These are phyloP conservation scores for Gastrodia elata DNA, from an alignment of 106 monocot genomes.

Conservation along the genomic window DNA sequence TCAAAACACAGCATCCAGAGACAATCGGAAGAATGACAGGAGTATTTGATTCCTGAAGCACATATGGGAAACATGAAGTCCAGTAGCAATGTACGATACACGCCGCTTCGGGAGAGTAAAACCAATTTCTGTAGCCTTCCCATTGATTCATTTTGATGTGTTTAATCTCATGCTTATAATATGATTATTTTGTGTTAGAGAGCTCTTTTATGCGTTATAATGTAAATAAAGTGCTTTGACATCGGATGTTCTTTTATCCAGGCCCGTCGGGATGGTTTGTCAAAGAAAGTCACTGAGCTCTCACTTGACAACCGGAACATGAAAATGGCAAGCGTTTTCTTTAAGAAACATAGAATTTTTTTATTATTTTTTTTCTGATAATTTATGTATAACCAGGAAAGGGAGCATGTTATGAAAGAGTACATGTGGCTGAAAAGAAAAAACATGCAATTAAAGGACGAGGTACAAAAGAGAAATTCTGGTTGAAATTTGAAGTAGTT, in stretches of 20 bases:
- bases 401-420: constrained; percentile 47
- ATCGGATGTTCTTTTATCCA: constrained; percentile 10
- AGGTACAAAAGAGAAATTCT: constrained; percentile 21
- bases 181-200: too few species aligned
- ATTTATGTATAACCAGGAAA: constrained; percentile 34
- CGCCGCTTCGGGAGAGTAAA: too few species aligned
- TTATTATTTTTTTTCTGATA: neutral
- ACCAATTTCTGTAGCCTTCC: too few species aligned
- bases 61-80: too few species aligned
- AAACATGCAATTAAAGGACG: constrained; percentile 53
- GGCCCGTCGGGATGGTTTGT: constrained; percentile 64
- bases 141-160: too few species aligned
- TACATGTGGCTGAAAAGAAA: constrained; percentile 37
- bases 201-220: too few species aligned
- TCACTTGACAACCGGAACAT: constrained; percentile 59
- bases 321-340: constrained; percentile 35
- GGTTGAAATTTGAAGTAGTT: neutral
- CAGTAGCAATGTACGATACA: too few species aligned
- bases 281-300: constrained; percentile 48
- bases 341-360: neutral
- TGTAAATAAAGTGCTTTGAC: too few species aligned
- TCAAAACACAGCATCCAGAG: too few species aligned
- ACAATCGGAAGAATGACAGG: too few species aligned
- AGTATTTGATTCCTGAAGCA: too few species aligned
- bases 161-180: too few species aligned